These are phyloP conservation scores for Ophiosphaerella korrae DNA, from an alignment of 2,329 filamentous ascomycete genomes.

Conservation along the genomic window DNA sequence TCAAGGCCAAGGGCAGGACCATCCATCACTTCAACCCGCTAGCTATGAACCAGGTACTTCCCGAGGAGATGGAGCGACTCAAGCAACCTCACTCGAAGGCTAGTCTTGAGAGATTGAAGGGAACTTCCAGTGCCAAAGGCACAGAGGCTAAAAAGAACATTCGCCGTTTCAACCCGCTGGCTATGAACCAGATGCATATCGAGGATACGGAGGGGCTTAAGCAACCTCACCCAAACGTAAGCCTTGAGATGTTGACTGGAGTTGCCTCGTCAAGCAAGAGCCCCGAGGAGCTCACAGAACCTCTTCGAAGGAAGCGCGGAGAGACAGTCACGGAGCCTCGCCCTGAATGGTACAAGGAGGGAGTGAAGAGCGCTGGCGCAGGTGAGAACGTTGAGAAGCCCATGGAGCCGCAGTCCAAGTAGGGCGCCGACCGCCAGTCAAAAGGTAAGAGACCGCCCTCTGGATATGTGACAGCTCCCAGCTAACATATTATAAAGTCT, in stretches of 20 bases:
- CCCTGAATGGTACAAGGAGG: background rate
- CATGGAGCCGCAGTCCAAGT: too few relatives aligned
- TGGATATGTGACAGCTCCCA: too few relatives aligned
- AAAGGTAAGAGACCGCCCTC: too few relatives aligned
- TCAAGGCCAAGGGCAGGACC: constrained; percentile 6
- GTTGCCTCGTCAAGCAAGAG: too few relatives aligned
- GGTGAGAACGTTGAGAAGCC: too few relatives aligned
- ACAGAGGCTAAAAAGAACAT: background rate
- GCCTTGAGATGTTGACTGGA: background rate
- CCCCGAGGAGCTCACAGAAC: too few relatives aligned
- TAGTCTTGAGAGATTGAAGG: background rate
- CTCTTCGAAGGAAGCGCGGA: background rate
- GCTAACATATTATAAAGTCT: too few relatives aligned
- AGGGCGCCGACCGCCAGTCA: too few relatives aligned
- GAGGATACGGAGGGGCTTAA: constrained; percentile 8
- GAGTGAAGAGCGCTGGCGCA: too few relatives aligned
- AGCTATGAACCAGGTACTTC: constrained; percentile 15
- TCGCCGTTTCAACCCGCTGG: constrained; percentile 29
- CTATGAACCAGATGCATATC: constrained; percentile 13
- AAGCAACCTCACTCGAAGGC: background rate
- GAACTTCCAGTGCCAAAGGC: too few relatives aligned
- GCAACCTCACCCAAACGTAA: background rate
- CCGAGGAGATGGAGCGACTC: constrained; percentile 6
- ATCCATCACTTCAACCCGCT: constrained; percentile 28
- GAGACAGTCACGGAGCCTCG: constrained; percentile 1